Conservation (phyloP, 2,329 filamentous ascomycete genomes). For the Myriosclerotinia curreyana region DNA sequence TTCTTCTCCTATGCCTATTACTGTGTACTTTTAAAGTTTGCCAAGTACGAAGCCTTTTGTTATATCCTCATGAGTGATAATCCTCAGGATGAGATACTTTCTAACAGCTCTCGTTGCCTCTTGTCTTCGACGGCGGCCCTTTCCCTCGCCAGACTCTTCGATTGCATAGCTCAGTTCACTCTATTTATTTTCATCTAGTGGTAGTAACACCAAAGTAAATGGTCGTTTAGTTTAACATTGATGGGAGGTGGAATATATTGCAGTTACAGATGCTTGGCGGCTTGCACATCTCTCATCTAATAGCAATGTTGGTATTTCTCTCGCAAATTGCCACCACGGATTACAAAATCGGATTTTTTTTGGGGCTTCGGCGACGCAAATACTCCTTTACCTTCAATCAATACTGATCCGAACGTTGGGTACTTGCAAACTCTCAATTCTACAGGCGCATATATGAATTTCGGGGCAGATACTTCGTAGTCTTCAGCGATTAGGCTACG, state of each 20-base stretch:
- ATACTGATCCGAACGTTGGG: constrained; percentile 42
- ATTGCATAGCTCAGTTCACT: constrained; percentile 1
- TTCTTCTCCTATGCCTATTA: background rate
- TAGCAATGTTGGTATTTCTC: constrained; percentile 49
- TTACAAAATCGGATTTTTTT: constrained; percentile 56
- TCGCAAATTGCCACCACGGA: constrained; percentile 42
- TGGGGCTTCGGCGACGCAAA: constrained; percentile 46
- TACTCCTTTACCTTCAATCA: constrained; percentile 22
- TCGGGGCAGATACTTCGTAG: constrained; percentile 58
- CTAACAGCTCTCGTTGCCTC: constrained; percentile 7
- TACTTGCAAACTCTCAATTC: constrained; percentile 47
- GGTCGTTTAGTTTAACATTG: constrained; percentile 43
- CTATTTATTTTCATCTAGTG: constrained; percentile 8
- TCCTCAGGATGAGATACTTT: constrained; percentile 11
- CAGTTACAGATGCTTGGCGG: constrained; percentile 57
- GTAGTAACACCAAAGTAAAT: constrained; percentile 25
- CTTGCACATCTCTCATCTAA: constrained; percentile 52
- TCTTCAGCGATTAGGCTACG: constrained; percentile 62
- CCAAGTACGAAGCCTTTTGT: background rate
- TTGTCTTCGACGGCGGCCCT: constrained; percentile 4
- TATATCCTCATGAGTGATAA: background rate
- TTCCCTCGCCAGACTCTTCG: constrained; percentile 3
- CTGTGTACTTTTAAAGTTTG: background rate
- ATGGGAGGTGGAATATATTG: constrained; percentile 48
- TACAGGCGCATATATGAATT: constrained; percentile 57